Evolutionary conservation across 2,329 filamentous ascomycete species (phyloP), one percentile per base, ranked within the genome.

Genomic region (Curvularia lunata): DNA sequence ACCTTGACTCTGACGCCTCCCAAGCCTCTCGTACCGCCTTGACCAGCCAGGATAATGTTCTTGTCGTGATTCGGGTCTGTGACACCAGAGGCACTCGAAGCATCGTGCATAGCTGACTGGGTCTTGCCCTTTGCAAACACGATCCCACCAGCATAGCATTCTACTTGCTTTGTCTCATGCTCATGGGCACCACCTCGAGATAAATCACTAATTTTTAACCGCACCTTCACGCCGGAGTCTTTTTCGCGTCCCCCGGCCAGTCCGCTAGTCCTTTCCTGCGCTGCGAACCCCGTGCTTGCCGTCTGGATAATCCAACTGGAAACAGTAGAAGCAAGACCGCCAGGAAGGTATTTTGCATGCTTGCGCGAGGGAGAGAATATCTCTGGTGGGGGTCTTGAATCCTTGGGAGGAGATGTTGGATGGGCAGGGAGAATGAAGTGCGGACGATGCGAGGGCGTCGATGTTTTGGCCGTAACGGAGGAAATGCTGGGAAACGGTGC

Each of bases 301-400:
- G 70, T 62, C 37, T 83, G 82, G 16, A 85, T 70, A 12, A 86
- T 73, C 83, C 83, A 85, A 16, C 77, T 73, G 48, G 82, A 78
- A 28, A 84, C 68, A 47, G 78, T 80, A 1, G 78, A 75, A 3
- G 84, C 84, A 52, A 84, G 71, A 1, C 83, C 84, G 3, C 78
- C 77, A 1, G 79, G 71, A 0, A 83, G 45, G 60, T 82, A 85
- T 63, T 81, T 81, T 59, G 82, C 77, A 0, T 78, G 79, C 57
- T 79, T 79, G 25, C 82, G 77, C 46, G 81, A 80, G 1, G 84
- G 84, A 0, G 83, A 85, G 69, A 86, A 86, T 38, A 80, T 77
- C 40, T 84, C 81, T 0, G 83, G 83, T 0, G 83, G 71, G 0
- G 82, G 81, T 4, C 72, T 71, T 13, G 60, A 46, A 43, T 62